Base-by-base conservation (phyloP, 2,329 filamentous ascomycete species). In the Ophiostoma novo-ulmi region DNA sequence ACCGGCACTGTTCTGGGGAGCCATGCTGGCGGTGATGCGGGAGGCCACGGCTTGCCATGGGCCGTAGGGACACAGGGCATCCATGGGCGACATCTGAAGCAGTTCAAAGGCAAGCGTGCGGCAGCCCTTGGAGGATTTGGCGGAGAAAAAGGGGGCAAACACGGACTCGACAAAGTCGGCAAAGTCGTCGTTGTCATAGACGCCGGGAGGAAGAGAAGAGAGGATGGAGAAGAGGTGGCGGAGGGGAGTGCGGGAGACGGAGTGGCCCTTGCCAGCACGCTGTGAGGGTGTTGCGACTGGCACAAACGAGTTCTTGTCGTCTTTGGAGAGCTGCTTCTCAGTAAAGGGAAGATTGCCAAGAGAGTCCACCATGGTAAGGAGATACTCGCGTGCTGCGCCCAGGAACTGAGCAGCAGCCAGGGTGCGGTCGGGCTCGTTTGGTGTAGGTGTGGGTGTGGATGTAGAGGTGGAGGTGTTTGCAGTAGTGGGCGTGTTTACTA, bases 201-300 rank as follows among this genome's bases (percentile, higher is more conserved):
- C 77, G 2, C 83, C 83, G 0, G 80, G 78, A 1, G 86, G 83
- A 0, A 83, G 74, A 52, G 82, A 81, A 1, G 84, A 84, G 3
- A 93, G 81, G 44, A 91, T 82, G 1, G 85, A 82, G 70, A 91
- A 85, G 3, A 93, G 82, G 73, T 91, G 88, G 52, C 89, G 83
- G 3, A 94, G 79, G 10, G 91, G 87, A 0, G 86, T 86, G 70
- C 85, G 85, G 1, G 85, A 80, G 7, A 82, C 76, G 0, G 82
- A 83, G 1, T 82, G 81, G 7, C 81, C 78, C 73, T 87, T 88
- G 44, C 83, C 81, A 67, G 80, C 79, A 67, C 87, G 84, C 74
- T 89, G 85, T 0, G 89, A 89, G n/a, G 91, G 89, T 2, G 90
- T 91, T 1, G 87, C 82, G 14, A 87, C 83, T 1, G 87, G 86